A percentile compares a stretch with the other conserved stretches of the same genome.
These are phyloP conservation scores for Eutrema salsugineum DNA, from an alignment of 441 rosid species.

Conservation along the genomic window DNA sequence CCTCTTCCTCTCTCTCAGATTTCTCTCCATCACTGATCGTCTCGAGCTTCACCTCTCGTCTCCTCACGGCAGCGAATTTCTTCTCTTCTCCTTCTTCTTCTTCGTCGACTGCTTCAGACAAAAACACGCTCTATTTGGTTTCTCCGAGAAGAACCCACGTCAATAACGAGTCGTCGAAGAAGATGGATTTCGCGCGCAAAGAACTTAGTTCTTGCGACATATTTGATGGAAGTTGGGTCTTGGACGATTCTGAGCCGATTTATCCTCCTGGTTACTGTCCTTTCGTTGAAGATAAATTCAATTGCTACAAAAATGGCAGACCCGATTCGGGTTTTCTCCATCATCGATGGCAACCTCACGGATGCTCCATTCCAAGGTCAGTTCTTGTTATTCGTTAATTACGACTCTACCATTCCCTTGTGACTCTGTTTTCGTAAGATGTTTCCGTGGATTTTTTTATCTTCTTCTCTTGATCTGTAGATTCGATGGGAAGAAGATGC, in stretches of 20 bases:
- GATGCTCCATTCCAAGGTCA: conserved; percentile 48
- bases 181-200: conserved; percentile 1
- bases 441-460: no score
- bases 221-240: conserved; percentile 47
- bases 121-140: conserved; percentile 43
- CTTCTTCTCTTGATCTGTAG: conserved; percentile 21
- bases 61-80: conserved; percentile 42
- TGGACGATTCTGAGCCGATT: conserved; percentile 36
- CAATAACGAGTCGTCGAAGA: conserved; percentile 23
- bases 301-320: conserved; percentile 49
- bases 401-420: background rate
- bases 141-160: conserved; percentile 29
- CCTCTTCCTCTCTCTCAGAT: conserved; percentile 38
- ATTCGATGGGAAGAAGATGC: conserved; percentile 61
- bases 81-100: conserved; percentile 41
- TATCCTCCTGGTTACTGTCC: conserved; percentile 49
- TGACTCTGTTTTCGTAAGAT: background rate
- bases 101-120: conserved; percentile 32
- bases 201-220: conserved; percentile 52
- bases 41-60: conserved; percentile 36
- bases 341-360: conserved; percentile 46
- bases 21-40: conserved; percentile 29
- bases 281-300: conserved; percentile 41
- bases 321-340: conserved; percentile 40
- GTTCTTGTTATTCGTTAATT: background rate